Evolutionary conservation across 768 basidiomycete species (phyloP).

Genomic region (Dioszegia crocea): DNA sequence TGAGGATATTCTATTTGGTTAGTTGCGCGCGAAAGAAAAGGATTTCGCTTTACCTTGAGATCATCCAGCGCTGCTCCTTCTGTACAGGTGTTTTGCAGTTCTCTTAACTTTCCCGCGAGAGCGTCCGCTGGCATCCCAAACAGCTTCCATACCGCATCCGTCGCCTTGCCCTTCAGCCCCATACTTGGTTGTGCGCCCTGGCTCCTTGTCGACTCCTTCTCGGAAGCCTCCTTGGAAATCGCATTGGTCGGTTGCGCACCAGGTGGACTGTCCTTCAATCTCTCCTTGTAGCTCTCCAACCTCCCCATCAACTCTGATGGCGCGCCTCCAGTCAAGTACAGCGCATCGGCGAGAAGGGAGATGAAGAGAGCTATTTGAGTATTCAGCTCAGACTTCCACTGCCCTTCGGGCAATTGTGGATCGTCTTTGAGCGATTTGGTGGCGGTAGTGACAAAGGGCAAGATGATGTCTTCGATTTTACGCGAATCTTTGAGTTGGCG

Average conservation of each 20-base stretch:
- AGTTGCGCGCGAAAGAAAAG: not conserved
- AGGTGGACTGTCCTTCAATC: conserved; percentile 65
- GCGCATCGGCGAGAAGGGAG: conserved; percentile 73
- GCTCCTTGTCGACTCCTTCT: conserved; percentile 8
- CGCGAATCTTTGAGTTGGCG: conserved; percentile 91
- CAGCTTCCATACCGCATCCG: conserved; percentile 16
- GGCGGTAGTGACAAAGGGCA: conserved; percentile 90
- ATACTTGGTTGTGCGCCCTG: conserved; percentile 1
- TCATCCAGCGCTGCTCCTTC: conserved; percentile 75
- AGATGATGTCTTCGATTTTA: conserved; percentile 93
- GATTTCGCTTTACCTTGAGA: conserved; percentile 63
- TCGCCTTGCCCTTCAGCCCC: conserved; percentile 10
- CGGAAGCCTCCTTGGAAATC: not conserved
- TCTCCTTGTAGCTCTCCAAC: conserved; percentile 70
- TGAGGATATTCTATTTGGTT: conserved; percentile 79
- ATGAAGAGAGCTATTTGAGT: conserved; percentile 87
- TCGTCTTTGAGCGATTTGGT: conserved; percentile 85
- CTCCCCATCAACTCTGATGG: conserved; percentile 76
- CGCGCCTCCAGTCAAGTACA: conserved; percentile 68
- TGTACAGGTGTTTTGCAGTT: conserved; percentile 25
- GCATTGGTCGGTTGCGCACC: conserved; percentile 52
- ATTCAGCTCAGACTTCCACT: conserved; percentile 89
- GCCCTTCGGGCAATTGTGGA: conserved; percentile 72
- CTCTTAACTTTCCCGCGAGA: conserved; percentile 14
- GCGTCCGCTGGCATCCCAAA: conserved; percentile 18